phyloP scores from a whole-genome alignment of 2,329 filamentous ascomycete genomes.

The Xylaria multiplex region DNA sequence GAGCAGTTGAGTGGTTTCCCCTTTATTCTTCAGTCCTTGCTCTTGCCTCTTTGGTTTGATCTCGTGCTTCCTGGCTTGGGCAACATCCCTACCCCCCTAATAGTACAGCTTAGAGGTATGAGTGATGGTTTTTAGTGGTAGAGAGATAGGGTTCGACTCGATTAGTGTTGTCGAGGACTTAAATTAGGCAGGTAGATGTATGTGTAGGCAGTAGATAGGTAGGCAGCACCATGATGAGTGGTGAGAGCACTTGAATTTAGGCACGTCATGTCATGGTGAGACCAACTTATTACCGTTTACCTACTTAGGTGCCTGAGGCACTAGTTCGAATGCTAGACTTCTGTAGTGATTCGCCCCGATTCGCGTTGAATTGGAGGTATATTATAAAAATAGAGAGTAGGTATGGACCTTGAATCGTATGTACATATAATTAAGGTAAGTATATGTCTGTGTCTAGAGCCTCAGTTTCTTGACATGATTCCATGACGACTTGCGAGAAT shows the following conservation, averaged over 20 bases:
- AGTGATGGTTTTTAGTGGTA: neutral
- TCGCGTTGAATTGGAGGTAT: neutral
- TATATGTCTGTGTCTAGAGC: neutral
- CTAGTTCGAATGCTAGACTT: neutral
- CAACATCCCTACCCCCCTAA: slow-evolving; percentile 12
- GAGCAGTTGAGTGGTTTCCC: neutral
- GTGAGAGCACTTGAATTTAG: neutral
- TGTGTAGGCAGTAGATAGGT: neutral
- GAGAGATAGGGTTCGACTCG: no score
- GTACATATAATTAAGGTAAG: no score
- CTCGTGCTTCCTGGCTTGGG: neutral
- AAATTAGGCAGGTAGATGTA: neutral
- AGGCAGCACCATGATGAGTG: neutral
- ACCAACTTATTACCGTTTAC: neutral
- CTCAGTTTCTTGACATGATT: neutral
- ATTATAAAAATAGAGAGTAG: no score
- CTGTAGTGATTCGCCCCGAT: neutral
- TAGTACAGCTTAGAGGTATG: neutral
- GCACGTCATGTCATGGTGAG: neutral
- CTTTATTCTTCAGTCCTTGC: neutral
- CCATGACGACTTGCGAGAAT: neutral
- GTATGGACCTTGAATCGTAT: no score
- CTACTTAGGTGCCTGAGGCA: neutral
- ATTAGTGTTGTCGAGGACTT: neutral
- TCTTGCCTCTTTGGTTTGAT: neutral